Conservation (phyloP, 1,284 basidiomycete species). For the Trichosporon sp. region DNA sequence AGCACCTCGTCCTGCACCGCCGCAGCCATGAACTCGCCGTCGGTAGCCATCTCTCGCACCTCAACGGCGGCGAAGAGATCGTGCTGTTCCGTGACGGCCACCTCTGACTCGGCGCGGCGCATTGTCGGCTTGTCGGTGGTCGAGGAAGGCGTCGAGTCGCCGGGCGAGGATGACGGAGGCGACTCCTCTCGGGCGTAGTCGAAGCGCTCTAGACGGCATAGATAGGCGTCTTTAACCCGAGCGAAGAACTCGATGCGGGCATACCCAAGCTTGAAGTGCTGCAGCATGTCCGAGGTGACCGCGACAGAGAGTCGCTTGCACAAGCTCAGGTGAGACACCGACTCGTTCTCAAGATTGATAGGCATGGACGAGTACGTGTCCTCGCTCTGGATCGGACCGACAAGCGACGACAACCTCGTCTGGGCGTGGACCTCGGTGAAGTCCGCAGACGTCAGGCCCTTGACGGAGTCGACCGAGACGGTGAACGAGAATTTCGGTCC, state of each 20-base stretch:
- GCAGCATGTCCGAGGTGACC: constrained; percentile 64
- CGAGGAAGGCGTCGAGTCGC: background rate
- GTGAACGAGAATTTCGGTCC: constrained; percentile 77
- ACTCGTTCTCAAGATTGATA: constrained; percentile 65
- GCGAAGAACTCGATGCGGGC: constrained; percentile 86
- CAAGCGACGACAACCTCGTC: constrained; percentile 71
- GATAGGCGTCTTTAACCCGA: constrained; percentile 66
- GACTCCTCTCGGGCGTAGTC: constrained; percentile 11
- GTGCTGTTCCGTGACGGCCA: constrained; percentile 80
- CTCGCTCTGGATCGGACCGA: constrained; percentile 66
- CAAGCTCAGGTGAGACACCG: constrained; percentile 71
- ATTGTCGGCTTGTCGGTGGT: constrained; percentile 54
- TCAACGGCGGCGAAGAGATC: constrained; percentile 82
- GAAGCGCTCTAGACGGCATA: constrained; percentile 76
- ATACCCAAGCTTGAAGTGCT: constrained; percentile 67
- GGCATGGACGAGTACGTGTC: constrained; percentile 72
- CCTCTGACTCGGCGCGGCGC: constrained; percentile 85
- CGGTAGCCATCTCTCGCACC: constrained; percentile 76
- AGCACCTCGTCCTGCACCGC: constrained; percentile 81
- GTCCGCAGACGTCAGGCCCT: constrained; percentile 75
- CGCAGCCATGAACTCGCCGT: constrained; percentile 77
- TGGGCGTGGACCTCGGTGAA: constrained; percentile 78
- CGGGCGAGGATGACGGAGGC: background rate
- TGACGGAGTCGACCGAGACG: constrained; percentile 74
- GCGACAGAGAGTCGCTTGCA: constrained; percentile 72